A percentile compares a stretch with the other conserved stretches of the same genome.
These are phyloP conservation scores for Fusarium buharicum DNA, from an alignment of 2,329 filamentous ascomycete species.

Conservation along the genomic window DNA sequence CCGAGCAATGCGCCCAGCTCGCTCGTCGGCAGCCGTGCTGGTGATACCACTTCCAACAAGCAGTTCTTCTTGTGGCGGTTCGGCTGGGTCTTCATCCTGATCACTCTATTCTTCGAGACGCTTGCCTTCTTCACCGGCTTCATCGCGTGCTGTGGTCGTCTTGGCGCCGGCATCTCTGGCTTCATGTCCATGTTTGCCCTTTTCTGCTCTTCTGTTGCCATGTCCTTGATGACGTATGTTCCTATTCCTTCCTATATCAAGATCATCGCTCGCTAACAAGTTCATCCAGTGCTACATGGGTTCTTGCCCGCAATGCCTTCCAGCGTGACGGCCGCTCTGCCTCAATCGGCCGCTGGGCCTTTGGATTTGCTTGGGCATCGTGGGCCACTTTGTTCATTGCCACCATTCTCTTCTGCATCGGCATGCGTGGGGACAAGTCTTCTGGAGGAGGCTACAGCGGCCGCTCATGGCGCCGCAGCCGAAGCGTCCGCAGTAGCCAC, in stretches of 20 bases:
- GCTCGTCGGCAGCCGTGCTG: conserved; percentile 63
- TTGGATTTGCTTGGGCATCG: conserved; percentile 81
- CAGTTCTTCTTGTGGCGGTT: conserved; percentile 92
- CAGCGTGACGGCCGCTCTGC: conserved; percentile 64
- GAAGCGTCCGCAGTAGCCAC: conserved; percentile 53
- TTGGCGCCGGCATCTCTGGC: conserved; percentile 74
- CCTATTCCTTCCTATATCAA: neutral
- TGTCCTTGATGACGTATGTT: conserved; percentile 79
- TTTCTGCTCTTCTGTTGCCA: conserved; percentile 75
- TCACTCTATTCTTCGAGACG: conserved; percentile 82
- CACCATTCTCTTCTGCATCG: conserved; percentile 73
- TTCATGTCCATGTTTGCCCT: conserved; percentile 68
- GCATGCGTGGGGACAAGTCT: conserved; percentile 62
- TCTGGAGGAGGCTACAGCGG: conserved; percentile 44
- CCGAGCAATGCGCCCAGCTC: conserved; percentile 56
- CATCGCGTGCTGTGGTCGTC: conserved; percentile 75
- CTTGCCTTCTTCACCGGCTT: conserved; percentile 74
- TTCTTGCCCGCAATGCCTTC: conserved; percentile 76
- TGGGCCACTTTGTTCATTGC: conserved; percentile 74
- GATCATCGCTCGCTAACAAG: conserved; percentile 17
- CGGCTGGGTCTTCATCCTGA: conserved; percentile 90
- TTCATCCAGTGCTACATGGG: conserved; percentile 64
- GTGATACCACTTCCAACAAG: conserved; percentile 63
- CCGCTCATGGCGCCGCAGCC: conserved; percentile 49
- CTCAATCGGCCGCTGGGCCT: conserved; percentile 72